Conservation (phyloP, 257 asterid species). For the Capsicum chinense region DNA sequence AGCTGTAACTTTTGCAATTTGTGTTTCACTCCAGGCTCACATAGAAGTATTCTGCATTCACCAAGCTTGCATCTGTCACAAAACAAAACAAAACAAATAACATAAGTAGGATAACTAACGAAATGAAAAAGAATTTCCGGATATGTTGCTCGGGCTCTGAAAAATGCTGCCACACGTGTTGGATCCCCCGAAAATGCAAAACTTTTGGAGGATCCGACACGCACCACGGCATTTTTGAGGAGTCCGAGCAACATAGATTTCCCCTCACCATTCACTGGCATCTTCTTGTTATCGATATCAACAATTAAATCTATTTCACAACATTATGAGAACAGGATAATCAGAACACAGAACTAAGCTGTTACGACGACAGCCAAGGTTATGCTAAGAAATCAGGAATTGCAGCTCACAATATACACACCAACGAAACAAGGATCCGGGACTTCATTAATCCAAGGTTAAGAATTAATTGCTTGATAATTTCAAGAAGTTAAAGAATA, state of each 20-base stretch:
- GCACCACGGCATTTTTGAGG: background rate
- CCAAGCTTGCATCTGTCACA: slow-evolving; percentile 92
- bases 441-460: background rate
- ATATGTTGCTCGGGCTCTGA: background rate
- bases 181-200: background rate
- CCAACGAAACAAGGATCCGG: background rate
- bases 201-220: background rate
- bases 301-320: background rate
- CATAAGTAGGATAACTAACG: background rate
- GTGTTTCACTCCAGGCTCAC: slow-evolving; percentile 79
- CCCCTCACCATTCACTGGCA: background rate
- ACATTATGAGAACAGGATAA: background rate
- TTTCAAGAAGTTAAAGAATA: slow-evolving; percentile 5
- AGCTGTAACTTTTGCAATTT: slow-evolving; percentile 95
- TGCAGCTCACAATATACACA: background rate
- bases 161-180: background rate
- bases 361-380: background rate
- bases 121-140: background rate
- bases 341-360: background rate
- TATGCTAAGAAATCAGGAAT: background rate
- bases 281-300: background rate
- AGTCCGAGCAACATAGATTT: background rate
- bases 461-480: background rate
- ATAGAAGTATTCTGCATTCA: slow-evolving; percentile 78
- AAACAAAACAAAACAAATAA: slow-evolving; percentile 26